A percentile compares a stretch with the other conserved stretches of the same genome.
These are phyloP conservation scores for Esteya vermicola DNA, from an alignment of 2,329 filamentous ascomycete genomes.

Conservation along the genomic window DNA sequence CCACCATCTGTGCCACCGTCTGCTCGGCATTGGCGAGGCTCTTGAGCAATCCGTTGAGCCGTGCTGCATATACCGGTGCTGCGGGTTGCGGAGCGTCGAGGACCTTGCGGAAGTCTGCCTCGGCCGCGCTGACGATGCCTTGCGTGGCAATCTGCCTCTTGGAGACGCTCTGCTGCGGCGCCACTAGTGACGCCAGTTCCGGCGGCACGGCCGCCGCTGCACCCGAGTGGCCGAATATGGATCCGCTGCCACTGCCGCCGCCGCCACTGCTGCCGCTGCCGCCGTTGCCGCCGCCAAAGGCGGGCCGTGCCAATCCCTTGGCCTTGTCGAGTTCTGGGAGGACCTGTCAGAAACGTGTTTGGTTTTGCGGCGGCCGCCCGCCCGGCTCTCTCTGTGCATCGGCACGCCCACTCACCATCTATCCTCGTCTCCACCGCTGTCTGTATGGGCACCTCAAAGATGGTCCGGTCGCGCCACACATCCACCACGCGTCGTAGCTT, in stretches of 20 bases:
- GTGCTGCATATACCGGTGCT: conserved; percentile 81
- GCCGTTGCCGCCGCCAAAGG: conserved; percentile 36
- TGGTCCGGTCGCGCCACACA: conserved; percentile 77
- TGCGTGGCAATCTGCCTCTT: conserved; percentile 59
- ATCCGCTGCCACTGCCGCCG: too few relatives aligned
- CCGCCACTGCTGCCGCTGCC: too few relatives aligned
- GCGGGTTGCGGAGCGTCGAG: conserved; percentile 42
- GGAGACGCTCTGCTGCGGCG: conserved; percentile 56
- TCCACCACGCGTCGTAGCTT: conserved; percentile 84
- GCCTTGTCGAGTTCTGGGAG: conserved; percentile 46
- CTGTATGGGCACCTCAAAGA: conserved; percentile 73
- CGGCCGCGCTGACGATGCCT: conserved; percentile 53
- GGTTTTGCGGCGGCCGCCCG: neutral
- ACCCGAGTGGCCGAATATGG: conserved; percentile 19
- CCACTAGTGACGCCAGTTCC: conserved; percentile 64
- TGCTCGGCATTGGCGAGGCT: conserved; percentile 77
- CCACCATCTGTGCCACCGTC: conserved; percentile 79
- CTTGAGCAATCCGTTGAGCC: conserved; percentile 80
- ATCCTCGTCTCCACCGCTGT: conserved; percentile 66
- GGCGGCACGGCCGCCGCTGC: conserved; percentile 43
- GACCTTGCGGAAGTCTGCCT: conserved; percentile 72
- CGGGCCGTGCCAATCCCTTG: conserved; percentile 35
- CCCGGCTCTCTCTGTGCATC: neutral
- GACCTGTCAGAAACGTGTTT: neutral
- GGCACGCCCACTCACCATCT: conserved; percentile 46